Evolutionary conservation across 306 rosid species (phyloP), one percentile per base, ranked within the genome.

Genomic region (Dalbergia cultrata): DNA sequence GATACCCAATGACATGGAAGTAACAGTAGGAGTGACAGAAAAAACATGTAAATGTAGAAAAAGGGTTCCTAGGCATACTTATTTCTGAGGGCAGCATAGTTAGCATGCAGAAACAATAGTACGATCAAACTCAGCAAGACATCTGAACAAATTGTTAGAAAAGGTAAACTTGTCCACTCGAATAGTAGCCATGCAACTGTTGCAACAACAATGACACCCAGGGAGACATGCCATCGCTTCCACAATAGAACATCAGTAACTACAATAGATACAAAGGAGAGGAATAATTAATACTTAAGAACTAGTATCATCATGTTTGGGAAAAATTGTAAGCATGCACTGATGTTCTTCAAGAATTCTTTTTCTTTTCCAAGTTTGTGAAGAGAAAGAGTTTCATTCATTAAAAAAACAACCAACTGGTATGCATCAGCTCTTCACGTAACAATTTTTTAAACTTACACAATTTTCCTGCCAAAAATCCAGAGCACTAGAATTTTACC

Each of bases 81-180:
- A 77, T 91, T 85, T 80, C 89, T 90, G 17, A 83, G 84, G 74
- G 85, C 84, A 45, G 93, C 94, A 68, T 77, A 95, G 89, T 95
- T 95, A 74, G 95, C 91, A 68, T 66, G 81, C 64, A 95, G 84
- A 87, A 93, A 95, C 76, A 85, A 75, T 22, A 90, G 67, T 72
- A 90, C 85, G 7, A 95, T 85, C 89, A 91, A 89, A 77, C 91
- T 85, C 93, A 95, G 90, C 90, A 95, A 87, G 75, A 95, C 92
- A 75, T 95, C 99, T 17, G 99, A 91, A 87, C 98, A 90, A 77
- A 90, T 81, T 45, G 97, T 82, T 87, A 95, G 82, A 80, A 87
- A 89, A 13, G 98, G 90, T 70, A 95, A 86, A 59, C 75, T 85
- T 0, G 97, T 88, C 82, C 84, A 83, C 88, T 93, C 96, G 16